phyloP scores from a whole-genome alignment of 73 alveolate species.

The Chromera velia region DNA sequence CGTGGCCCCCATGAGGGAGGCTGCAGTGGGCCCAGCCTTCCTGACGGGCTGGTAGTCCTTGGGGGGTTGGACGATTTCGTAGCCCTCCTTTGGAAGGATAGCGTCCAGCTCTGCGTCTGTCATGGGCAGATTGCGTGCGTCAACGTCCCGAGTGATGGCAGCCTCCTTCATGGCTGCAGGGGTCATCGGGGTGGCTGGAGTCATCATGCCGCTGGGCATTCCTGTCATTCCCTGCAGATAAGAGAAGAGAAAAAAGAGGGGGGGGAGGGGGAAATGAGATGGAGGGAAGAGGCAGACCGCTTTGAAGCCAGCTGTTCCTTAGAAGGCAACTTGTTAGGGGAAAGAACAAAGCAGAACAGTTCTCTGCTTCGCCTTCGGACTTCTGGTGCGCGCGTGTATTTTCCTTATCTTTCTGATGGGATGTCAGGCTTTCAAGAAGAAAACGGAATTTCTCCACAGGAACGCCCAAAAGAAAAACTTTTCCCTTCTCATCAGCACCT shows the following conservation, averaged over 20 bases:
- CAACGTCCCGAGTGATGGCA: conserved; percentile 1
- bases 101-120: conserved; percentile 44
- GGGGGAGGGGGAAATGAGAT: no score
- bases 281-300: no score
- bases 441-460: not conserved
- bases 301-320: no score
- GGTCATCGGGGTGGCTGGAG: not conserved
- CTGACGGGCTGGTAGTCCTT: conserved; percentile 38
- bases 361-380: no score
- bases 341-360: no score
- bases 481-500: not conserved
- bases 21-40: conserved; percentile 1
- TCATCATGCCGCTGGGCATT: not conserved
- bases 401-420: no score
- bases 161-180: not conserved
- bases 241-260: no score
- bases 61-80: conserved; percentile 37
- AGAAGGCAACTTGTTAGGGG: no score
- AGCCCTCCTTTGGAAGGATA: conserved; percentile 34
- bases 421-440: no score
- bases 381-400: no score
- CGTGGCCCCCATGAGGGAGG: conserved; percentile 11
- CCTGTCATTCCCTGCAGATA: no score
- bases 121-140: conserved; percentile 40
- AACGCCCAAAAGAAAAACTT: not conserved